Conservation (phyloP, 2,329 filamentous ascomycete species). For the Epichloe baconii region DNA sequence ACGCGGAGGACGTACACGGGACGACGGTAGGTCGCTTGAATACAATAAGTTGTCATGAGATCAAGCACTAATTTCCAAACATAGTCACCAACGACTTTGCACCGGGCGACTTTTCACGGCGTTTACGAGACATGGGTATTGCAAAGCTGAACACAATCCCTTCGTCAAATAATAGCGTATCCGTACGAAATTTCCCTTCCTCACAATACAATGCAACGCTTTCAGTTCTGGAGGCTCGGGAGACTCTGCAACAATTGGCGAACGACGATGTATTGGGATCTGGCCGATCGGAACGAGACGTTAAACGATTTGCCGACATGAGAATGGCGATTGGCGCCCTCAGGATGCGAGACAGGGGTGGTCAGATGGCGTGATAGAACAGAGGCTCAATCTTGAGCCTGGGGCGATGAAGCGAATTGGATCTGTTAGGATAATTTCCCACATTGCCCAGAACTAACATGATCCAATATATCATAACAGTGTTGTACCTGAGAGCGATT, state of each 20-base stretch:
- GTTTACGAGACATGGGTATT: background rate
- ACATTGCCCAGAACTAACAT: background rate
- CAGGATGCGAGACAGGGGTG: constrained; percentile 1
- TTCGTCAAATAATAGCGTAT: background rate
- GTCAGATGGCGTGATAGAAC: background rate
- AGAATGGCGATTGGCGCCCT: constrained; percentile 1
- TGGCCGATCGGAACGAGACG: background rate
- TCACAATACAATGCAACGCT: background rate
- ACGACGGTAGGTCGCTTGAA: background rate
- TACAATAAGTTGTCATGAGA: too few species aligned
- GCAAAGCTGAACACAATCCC: background rate
- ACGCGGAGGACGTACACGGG: background rate
- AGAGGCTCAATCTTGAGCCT: background rate
- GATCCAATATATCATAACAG: too few species aligned
- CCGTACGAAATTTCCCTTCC: background rate
- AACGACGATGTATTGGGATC: background rate
- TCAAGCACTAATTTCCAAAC: background rate
- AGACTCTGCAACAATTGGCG: background rate
- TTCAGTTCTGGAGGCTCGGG: background rate
- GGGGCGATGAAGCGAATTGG: background rate
- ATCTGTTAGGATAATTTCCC: background rate
- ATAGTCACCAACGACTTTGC: background rate
- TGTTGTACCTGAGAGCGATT: too few species aligned
- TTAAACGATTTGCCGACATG: constrained; percentile 4
- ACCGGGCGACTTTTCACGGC: background rate